Evolutionary conservation across 371 early-diverging fungal genomes (phyloP), one percentile per base, ranked within the genome.

Genomic region (Mortierella sp.): DNA sequence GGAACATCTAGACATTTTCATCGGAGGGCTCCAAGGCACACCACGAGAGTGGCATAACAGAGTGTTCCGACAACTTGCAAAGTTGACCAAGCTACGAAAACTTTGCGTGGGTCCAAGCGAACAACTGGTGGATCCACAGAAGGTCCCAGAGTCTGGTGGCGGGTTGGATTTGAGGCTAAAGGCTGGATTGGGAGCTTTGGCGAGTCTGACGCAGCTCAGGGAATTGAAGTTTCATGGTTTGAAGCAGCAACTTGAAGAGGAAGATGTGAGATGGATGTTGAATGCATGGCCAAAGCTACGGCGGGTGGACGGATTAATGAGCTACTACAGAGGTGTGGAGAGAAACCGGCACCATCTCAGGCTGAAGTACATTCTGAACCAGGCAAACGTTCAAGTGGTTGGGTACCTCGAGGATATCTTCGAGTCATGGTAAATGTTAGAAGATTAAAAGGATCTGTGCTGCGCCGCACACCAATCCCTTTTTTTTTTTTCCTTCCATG

Each of bases 241-340:
- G 12, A n/a, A 27, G 6, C 59, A 58, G 27, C 24, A 53, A 17
- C 57, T 65, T 44, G 13, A 37, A 0, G 39, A 46, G 2, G 29
- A 28, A 7, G 59, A 65, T 17, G 46, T 65, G 1, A 19, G 28
- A 0, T 65, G 66, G 66, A 57, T 65, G 53, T 34, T 58, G 12
- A 28, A 58, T 2, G 21, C 53, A 14, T 58, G 66, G 59, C 66
- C 66, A 4, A 21, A 28, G 14, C 40, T 65, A 28, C 37, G 27
- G 7, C 24, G 53, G 1, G 29, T 65, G 5, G 50, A 57, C 19
- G 64, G 64, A 1, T 28, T 25, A 12, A 28, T 63, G 16, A 56
- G 57, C 37, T 37, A 17, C 7, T n/a, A n/a, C n/a, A n/a, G n/a
- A n/a, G n/a, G n/a, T n/a, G n/a, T n/a, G n/a, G n/a, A n/a, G n/a